Percentiles rank a stretch among this genome's conserved stretches.
These are phyloP conservation scores for Aspergillus carbonarius DNA, from an alignment of 2,329 filamentous ascomycete species.

Conservation along the genomic window DNA sequence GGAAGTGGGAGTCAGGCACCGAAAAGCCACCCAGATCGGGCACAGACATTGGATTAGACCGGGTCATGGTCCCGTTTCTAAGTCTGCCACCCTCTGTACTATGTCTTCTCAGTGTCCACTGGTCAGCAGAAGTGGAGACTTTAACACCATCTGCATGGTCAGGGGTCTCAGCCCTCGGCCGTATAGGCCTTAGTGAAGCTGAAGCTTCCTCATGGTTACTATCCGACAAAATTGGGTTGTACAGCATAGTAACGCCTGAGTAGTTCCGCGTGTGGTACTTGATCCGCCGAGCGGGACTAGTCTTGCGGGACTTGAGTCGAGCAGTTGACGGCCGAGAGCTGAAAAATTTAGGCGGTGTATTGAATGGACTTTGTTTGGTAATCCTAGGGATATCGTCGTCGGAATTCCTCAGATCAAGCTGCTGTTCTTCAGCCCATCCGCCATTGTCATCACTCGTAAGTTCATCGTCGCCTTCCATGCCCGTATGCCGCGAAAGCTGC, in stretches of 20 bases:
- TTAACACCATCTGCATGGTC: conserved; percentile 36
- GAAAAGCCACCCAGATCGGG: conserved; percentile 58
- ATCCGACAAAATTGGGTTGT: conserved; percentile 61
- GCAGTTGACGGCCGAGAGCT: conserved; percentile 44
- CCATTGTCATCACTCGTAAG: conserved; percentile 78
- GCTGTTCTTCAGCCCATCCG: conserved; percentile 34
- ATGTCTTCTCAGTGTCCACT: conserved; percentile 46
- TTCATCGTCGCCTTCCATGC: conserved; percentile 88
- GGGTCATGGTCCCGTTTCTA: conserved; percentile 57
- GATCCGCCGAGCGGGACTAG: conserved; percentile 37
- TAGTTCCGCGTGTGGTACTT: conserved; percentile 66
- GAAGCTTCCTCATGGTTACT: conserved; percentile 43
- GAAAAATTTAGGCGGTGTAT: conserved; percentile 34
- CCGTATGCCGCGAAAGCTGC: conserved; percentile 62
- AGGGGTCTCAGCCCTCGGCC: conserved; percentile 31
- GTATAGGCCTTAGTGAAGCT: conserved; percentile 21
- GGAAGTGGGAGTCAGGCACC: conserved; percentile 41
- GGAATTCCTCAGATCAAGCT: conserved; percentile 20
- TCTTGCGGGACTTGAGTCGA: conserved; percentile 39
- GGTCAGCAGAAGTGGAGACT: conserved; percentile 37
- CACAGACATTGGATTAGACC: conserved; percentile 55
- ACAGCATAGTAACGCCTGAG: conserved; percentile 81
- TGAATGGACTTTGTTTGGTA: conserved; percentile 20
- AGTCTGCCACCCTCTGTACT: conserved; percentile 45
- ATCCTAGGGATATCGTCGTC: conserved; percentile 15